Evolutionary conservation across 371 early-diverging fungal species (phyloP), one percentile per base, ranked within the genome.

Genomic region (Haplosporangium sp.): DNA sequence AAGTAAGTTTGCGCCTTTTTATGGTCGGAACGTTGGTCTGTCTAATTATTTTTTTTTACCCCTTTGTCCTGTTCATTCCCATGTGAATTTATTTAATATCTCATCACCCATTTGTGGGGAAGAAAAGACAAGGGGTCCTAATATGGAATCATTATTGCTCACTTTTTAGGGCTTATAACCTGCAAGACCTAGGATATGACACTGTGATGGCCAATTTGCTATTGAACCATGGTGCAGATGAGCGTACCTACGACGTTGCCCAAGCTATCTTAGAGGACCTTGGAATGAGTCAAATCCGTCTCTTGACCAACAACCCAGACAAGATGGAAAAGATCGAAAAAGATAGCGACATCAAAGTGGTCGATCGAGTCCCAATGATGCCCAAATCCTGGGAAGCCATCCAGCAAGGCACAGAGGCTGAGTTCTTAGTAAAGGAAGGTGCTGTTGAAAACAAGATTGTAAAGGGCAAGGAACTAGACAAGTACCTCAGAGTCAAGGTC

Each of bases 271-370:
- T 97, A 9, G 85, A 89, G 11, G 99, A 98, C 76, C 86, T 98
- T 38, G 87, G 86, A 44, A 71, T 96, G 55, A 39, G 82, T 13
- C 73, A 86, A 56, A 84, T 97, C 52, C 90, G 94, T 1, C 83
- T 98, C 62, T 87, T 98, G 65, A 98, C 99, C 44, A 98, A 98
- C 84, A 98, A 98, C 77, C 96, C 97, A 0, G 95, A 96, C 83
- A 98, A 98, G 88, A 93, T 97, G 61, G 84, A 91, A 50, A 90
- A 93, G 77, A 69, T 98, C 34, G 87, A 91, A 53, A 85, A 85
- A 1, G 92, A 84, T 72, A 93, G 93, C 6, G 82, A 85, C 1
- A 87, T 94, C 72, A 88, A 88, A 56, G 93, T 98, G 1, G 89
- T 88, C 3, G 92, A 94, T 72, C 92, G 96, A 42, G 91, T 95